A percentile compares a stretch with the other conserved stretches of the same genome.
phyloP scores from a whole-genome alignment of 176 grass and related monocot species.

The Aegilops tauschii region DNA sequence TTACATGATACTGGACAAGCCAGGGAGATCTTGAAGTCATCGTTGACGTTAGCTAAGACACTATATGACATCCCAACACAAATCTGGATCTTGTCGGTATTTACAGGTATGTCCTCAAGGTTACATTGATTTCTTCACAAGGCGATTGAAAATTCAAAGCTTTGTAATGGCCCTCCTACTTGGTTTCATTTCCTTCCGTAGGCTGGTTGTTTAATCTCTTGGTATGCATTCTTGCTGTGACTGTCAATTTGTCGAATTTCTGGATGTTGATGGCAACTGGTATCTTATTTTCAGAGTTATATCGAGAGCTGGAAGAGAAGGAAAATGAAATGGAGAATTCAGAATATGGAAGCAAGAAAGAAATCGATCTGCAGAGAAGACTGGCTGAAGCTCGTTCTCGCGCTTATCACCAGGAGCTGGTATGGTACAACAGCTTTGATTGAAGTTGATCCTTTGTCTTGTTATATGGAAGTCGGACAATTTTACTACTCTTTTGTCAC shows the following conservation, averaged over 20 bases:
- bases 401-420: conserved; percentile 73
- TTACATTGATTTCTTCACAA: background rate
- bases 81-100: conserved; percentile 95
- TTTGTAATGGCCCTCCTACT: too few relatives aligned
- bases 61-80: conserved; percentile 97
- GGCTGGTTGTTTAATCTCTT: background rate
- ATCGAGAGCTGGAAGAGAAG: conserved; percentile 75
- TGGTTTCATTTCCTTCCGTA: background rate
- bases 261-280: conserved; percentile 21
- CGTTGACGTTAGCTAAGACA: conserved; percentile 90
- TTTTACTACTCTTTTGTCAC: background rate
- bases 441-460: conserved; percentile 8
- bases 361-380: conserved; percentile 84
- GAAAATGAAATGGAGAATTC: conserved; percentile 91
- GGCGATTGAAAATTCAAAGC: background rate
- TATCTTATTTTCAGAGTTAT: conserved; percentile 66
- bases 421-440: conserved; percentile 37
- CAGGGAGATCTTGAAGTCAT: conserved; percentile 95
- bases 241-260: background rate
- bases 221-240: conserved; percentile 13
- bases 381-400: conserved; percentile 66
- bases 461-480: background rate
- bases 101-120: conserved; percentile 57
- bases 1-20: conserved; percentile 83
- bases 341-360: conserved; percentile 89